Conservation (phyloP, 441 rosid species). For the Syzygium syzygioides region DNA sequence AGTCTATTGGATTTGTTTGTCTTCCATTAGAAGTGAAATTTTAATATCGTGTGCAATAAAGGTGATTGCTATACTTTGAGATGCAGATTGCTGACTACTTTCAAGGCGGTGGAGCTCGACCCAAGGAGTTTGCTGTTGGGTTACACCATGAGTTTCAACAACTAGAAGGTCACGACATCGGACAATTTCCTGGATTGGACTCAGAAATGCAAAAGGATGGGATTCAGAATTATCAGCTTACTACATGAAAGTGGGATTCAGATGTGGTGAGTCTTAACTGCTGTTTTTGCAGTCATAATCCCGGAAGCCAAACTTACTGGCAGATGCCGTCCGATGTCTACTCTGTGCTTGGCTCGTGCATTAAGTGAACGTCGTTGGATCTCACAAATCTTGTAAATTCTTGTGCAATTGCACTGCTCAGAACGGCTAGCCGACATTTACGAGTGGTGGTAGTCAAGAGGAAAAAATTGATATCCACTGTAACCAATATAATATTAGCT, state of each 20-base stretch:
- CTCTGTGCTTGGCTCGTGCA: background rate
- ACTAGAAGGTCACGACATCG: constrained; percentile 62
- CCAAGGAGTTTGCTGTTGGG: constrained; percentile 60
- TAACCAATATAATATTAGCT: background rate
- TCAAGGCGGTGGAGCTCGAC: constrained; percentile 36
- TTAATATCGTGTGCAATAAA: background rate
- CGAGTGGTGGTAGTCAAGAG: background rate
- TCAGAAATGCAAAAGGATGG: constrained; percentile 15
- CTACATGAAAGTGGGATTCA: background rate
- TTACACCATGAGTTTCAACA: constrained; percentile 48
- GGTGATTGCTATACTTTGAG: background rate
- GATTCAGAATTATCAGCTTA: constrained; percentile 25
- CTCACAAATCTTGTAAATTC: background rate
- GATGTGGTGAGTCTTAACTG: background rate
- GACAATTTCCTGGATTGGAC: constrained; percentile 62
- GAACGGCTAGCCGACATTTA: background rate
- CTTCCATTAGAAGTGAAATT: background rate
- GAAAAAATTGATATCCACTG: background rate
- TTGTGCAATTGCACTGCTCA: background rate
- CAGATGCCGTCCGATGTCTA: background rate
- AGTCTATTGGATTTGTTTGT: background rate
- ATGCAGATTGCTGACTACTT: constrained; percentile 67
- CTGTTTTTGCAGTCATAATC: background rate
- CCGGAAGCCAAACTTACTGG: background rate
- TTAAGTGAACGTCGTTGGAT: background rate